Evolutionary conservation across 768 basidiomycete species (phyloP), one percentile per base, ranked within the genome.

Genomic region (Mycena vitilis): DNA sequence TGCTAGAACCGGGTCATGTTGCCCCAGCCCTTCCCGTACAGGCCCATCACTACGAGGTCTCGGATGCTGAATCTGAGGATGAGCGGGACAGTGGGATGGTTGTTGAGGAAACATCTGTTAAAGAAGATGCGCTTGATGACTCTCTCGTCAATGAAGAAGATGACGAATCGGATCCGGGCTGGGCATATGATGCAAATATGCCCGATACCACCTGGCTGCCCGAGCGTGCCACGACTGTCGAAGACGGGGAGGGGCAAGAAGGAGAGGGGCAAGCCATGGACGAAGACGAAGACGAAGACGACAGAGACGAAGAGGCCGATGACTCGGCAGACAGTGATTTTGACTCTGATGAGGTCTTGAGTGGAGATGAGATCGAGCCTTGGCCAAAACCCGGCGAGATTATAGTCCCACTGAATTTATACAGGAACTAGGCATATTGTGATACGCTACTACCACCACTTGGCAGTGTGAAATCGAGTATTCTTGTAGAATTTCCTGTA

Each of bases 391-490:
- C 40, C 40, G 10, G 7, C 10, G 40, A 40, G 5, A 40, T 40
- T 40, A 40, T 30, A 30, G 30, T 30, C 30, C 30, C 30, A 30
- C 5, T 30, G 30, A 30, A 36, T 30, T 20, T 20, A 45, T 20
- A 58, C 4, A 34, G 30, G 22, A 16, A 18, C 44, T 59, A 66
- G 45, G 54, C 48, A 40, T 60, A 72, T 68, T 73, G 70, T 23
- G 75, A 66, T 18, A 88, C 78, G 64, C 86, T 89, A 69, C 82
- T 86, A 0, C 89, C 88, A n/a, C 81, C 55, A 62, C 47, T 76
- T 4, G 88, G 88, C 51, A 90, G 71, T 10, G 75, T 64, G 57
- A 89, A 80, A 10, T 68, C 61, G 12, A 86, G 60, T 2, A 68
- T 79, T 71, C 81, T 79, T 12, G 61, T 51, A 38, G 44, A 54